Base-by-base conservation (phyloP, 2,329 filamentous ascomycete species). In the Aspergillus ochraceoroseus region DNA sequence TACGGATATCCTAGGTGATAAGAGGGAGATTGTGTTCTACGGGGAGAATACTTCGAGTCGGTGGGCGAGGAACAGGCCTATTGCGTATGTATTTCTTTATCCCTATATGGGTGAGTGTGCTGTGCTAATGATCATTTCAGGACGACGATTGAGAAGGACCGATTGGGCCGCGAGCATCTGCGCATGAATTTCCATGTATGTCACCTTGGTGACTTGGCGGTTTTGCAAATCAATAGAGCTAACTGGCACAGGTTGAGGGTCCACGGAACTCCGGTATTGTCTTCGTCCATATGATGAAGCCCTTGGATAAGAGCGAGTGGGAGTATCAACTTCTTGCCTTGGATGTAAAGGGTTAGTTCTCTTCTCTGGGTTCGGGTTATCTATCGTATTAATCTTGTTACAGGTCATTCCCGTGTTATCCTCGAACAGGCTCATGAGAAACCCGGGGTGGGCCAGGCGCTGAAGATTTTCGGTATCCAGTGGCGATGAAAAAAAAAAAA, bases 151-250 rank as follows among this genome's bases (percentile, higher is more conserved):
- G 78, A 78, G 46, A 87, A 76, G 5, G 89, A 95, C 58, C 69
- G 74, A 7, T 74, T 79, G 46, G 89, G 89, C 3, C 81, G 80
- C 13, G 82, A 94, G 48, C 88, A 95, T 62, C 63, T 95, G 48
- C 70, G 79, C 48, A 87, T 95, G 76, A 81, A 87, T 53, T 95
- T 95, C 63, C 80, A 92, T 60, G 83, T 85, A 67, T 54, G 78
- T 62, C 28, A 5, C 11, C n/a, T n/a, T n/a, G n/a, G n/a, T n/a
- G n/a, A n/a, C n/a, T n/a, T n/a, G n/a, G n/a, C n/a, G n/a, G n/a
- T n/a, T n/a, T n/a, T n/a, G n/a, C n/a, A n/a, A n/a, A n/a, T n/a
- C n/a, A n/a, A n/a, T n/a, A n/a, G n/a, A n/a, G n/a, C n/a, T n/a
- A n/a, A n/a, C n/a, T n/a, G n/a, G n/a, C n/a, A n/a, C 59, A 85